Base-by-base conservation (phyloP, 2,329 filamentous ascomycete species). In the Fusarium sp. region DNA sequence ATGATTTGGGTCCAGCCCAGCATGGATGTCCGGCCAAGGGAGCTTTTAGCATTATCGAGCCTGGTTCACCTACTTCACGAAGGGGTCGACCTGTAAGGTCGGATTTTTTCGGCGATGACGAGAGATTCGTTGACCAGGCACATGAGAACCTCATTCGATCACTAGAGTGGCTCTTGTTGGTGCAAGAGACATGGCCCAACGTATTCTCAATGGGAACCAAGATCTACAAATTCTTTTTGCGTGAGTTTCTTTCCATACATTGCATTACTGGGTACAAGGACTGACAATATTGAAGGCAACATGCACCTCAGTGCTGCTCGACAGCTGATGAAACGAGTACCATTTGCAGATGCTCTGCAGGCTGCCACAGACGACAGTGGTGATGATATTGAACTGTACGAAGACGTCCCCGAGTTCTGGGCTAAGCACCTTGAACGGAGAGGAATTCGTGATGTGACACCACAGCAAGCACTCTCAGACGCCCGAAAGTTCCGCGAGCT, bases 191-290 rank as follows among this genome's bases (percentile, higher is more conserved):
- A 56, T 94, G 91, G 90, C 83, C 86, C 18, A 85, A 91, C 60
- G 89, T 93, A 23, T 93, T 95, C 73, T 80, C 83, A 20, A 84
- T 89, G 57, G 89, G 93, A 41, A 87, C 88, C 29, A 86, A 89
- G 72, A 86, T 94, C n/a, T 93, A 97, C 81, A 92, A 92, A 75
- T 90, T 91, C 64, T 94, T 98, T 75, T 85, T 97, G 46, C 86
- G 93, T 97, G 88, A 84, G 93, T 86, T 35, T 1, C 31, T 31
- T 3, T 21, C 20, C 3, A n/a, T n/a, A n/a, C n/a, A n/a, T 15
- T n/a, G 16, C 8, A 23, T 23, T 21, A 38, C 23, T 29, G 6
- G 24, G 39, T 11, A 18, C 13, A 16, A n/a, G 18, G 8, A 20
- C 68, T 75, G 52, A 75, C 35, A 33, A 18, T 28, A 10, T 26